Percentiles rank a stretch among this genome's conserved stretches.
Conservation (phyloP, 352 stramenopile genomes). For the Blastocystis sp. region DNA sequence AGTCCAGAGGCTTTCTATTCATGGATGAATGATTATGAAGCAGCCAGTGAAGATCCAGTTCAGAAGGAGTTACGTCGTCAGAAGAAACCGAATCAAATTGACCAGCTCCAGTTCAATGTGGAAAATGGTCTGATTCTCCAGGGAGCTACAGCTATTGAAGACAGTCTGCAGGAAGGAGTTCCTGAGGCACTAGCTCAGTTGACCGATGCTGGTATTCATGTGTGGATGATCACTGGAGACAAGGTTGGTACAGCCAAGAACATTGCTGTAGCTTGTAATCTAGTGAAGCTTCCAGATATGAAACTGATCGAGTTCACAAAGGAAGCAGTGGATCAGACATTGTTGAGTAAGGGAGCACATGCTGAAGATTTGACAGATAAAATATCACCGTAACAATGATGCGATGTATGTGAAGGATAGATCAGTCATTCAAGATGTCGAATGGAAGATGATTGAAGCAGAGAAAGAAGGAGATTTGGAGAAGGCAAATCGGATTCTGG, state of each 20-base stretch:
- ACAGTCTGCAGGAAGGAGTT: slow-evolving; percentile 90
- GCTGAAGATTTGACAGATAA: slow-evolving; percentile 41
- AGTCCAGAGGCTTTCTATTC: slow-evolving; percentile 68
- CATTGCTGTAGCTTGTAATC: slow-evolving; percentile 88
- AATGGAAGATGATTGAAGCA: not conserved
- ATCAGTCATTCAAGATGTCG: slow-evolving; percentile 41
- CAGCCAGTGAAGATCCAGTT: slow-evolving; percentile 64
- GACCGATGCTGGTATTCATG: slow-evolving; percentile 87
- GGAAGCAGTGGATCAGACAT: not conserved
- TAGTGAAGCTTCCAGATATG: slow-evolving; percentile 76
- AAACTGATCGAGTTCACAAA: slow-evolving; percentile 61
- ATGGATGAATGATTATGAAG: slow-evolving; percentile 72
- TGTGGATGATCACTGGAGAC: slow-evolving; percentile 97
- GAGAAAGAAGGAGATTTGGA: not conserved
- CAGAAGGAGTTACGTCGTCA: not conserved
- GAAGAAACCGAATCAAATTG: slow-evolving; percentile 17
- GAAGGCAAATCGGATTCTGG: not conserved
- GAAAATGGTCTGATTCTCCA: slow-evolving; percentile 79
- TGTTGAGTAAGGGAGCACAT: slow-evolving; percentile 5
- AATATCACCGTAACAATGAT: slow-evolving; percentile 52
- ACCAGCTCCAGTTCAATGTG: slow-evolving; percentile 67
- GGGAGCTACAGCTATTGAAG: slow-evolving; percentile 89
- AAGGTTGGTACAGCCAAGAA: slow-evolving; percentile 98
- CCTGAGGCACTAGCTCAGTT: slow-evolving; percentile 86
- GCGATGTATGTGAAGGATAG: slow-evolving; percentile 32